Evolutionary conservation across 257 asterid genomes (phyloP), one percentile per base, ranked within the genome.

Genomic region (Dorcoceras hygrometricum): DNA sequence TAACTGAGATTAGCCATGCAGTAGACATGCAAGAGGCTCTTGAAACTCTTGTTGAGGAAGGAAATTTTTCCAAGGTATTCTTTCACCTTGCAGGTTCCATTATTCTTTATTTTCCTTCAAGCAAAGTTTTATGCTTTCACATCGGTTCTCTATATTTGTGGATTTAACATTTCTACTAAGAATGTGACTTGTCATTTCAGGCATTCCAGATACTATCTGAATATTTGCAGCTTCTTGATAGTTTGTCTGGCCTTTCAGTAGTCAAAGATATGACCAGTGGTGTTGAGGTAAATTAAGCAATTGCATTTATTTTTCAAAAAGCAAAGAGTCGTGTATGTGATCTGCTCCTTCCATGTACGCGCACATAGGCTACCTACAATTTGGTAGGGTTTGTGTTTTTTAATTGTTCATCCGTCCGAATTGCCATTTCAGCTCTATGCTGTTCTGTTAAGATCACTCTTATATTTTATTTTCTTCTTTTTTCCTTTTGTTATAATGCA

Each of bases 221-320:
- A 79, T 91, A 94, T 82, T 80, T 94, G 87, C 99, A 90, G 81
- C 80, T 94, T 75, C 76, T 94, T 66, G 96, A 87, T 79, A 84
- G 89, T 73, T 79, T 94, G 65, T 87, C 99, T 29, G 88, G 79
- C 69, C 93, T 94, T 71, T 85, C 91, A 53, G 89, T 88, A 10
- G 91, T 87, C 72, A 95, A 91, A 82, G 96, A 94, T 80, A 83
- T 94, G 99, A 84, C 88, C 82, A 91, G 73, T 71, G 95, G 88
- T 68, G 93, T 89, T 78, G 99, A 94, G 98, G 99, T 94, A 78
- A 81, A 76, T 59, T 71, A 48, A 65, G 63, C 39, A 36, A 56
- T 43, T 57, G 36, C 18, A 65, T 76, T 20, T 73, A 6, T 31
- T 16, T 34, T 61, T 25, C 64, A 32, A 18, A 59, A 58, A 24